phyloP scores from a whole-genome alignment of 306 rosid species.

The Elaeagnus macrophylla region DNA sequence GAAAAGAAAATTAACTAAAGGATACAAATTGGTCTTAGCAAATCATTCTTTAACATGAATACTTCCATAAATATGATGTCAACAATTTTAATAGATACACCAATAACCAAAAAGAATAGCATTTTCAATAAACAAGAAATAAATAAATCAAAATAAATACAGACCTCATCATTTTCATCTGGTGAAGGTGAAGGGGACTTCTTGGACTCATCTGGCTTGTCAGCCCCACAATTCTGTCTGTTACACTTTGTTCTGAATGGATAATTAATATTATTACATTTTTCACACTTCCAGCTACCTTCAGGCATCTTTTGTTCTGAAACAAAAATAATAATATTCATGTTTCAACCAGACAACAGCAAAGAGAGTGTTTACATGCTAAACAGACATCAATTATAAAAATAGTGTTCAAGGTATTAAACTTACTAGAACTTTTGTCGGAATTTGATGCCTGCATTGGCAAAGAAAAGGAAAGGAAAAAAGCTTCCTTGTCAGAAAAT shows the following conservation, averaged over 20 bases:
- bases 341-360: slow-evolving; percentile 17
- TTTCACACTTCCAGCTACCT: slow-evolving; percentile 99
- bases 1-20: background rate
- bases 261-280: slow-evolving; percentile 88
- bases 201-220: slow-evolving; percentile 66
- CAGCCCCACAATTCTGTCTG: slow-evolving; percentile 98
- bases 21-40: background rate
- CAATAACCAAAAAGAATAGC: slow-evolving; percentile 27
- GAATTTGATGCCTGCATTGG: slow-evolving; percentile 56
- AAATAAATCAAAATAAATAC: slow-evolving; percentile 27
- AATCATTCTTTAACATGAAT: slow-evolving; percentile 10
- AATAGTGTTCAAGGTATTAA: background rate
- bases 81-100: slow-evolving; percentile 24
- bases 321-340: slow-evolving; percentile 15
- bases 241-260: slow-evolving; percentile 98
- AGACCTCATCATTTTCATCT: slow-evolving; percentile 87
- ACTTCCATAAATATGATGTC: slow-evolving; percentile 18
- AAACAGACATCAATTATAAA: slow-evolving; percentile 3
- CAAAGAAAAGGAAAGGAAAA: slow-evolving; percentile 8
- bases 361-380: background rate
- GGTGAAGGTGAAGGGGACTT: slow-evolving; percentile 62
- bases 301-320: slow-evolving; percentile 96
- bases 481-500: background rate
- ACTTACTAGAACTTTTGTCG: slow-evolving; percentile 85
- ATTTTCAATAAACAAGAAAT: slow-evolving; percentile 15